Base-by-base conservation (phyloP, 1,284 basidiomycete species). In the Sphaerobolus stellatus region DNA sequence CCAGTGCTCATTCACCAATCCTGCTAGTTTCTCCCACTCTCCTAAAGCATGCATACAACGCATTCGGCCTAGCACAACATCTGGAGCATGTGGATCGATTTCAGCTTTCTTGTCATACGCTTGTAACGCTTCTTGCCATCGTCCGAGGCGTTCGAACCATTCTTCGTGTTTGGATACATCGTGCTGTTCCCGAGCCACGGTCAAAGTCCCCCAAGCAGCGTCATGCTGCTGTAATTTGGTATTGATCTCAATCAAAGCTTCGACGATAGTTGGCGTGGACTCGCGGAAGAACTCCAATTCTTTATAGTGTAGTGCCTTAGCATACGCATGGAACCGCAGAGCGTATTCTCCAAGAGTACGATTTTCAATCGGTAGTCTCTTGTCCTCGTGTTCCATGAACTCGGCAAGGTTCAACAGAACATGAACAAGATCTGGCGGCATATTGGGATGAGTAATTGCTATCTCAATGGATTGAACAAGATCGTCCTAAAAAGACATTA, bases 381-480 rank as follows among this genome's bases (percentile, higher is more conserved):
- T 98, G 70, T 99, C 97, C 70, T 99, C 96, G 65, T 98, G 97
- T 71, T 99, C 97, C 92, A 99, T 98, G 70, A 99, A 99, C 70
- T 99, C 97, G 7, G 95, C 94, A n/a, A 99, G 79, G 69, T 95
- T 95, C 58, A 99, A 82, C 28, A 99, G 77, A 46, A 92, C 85
- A 68, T 98, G 93, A n/a, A 97, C 92, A 29, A 99, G 81, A 53
- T 98, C 95, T 3, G 92, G 82, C 0, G 96, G 93, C 2, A 93
- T 86, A 4, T 80, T 83, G 11, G 81, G 76, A 2, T 78, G 93
- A 58, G 88, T 92, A 61, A 99, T 90, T 0, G 97, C 96, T 54
- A 75, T 76, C 67, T 98, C 93, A 49, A 99, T 92, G 4, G 94
- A 88, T 41, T 88, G 86, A 47, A 98, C 94, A 38, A 99, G 82